Evolutionary conservation across 116 monocot species (phyloP).

Genomic region (Trichopus zeylanicus): DNA sequence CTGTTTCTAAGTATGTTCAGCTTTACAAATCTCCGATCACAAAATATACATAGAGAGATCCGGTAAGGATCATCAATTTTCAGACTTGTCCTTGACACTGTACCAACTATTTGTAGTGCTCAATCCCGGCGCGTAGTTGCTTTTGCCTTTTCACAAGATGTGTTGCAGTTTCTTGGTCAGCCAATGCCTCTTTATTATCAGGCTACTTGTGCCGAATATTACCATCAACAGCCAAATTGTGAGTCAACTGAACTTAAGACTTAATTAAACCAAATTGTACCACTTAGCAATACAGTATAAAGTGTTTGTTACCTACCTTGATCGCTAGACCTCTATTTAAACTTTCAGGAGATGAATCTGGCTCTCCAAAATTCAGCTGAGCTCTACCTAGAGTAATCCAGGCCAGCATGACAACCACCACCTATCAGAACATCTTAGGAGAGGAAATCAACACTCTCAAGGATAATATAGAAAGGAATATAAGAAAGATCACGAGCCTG

Average conservation of each 20-base stretch:
- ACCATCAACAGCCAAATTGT: not conserved
- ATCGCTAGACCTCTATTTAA: constrained; percentile 61
- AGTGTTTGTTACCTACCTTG: constrained; percentile 26
- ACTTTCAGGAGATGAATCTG: constrained; percentile 59
- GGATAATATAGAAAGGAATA: too few species aligned
- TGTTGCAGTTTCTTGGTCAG: constrained; percentile 44
- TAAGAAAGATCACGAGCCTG: too few species aligned
- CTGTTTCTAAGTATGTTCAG: not conserved
- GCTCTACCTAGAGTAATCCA: constrained; percentile 87
- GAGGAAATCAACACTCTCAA: too few species aligned
- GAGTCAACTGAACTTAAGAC: too few species aligned
- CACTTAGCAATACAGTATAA: not conserved
- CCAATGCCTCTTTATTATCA: constrained; percentile 38
- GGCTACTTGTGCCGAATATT: constrained; percentile 30
- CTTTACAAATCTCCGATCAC: too few species aligned
- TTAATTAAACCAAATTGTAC: not conserved
- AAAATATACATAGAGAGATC: too few species aligned
- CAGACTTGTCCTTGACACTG: constrained; percentile 31
- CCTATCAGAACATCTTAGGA: not conserved
- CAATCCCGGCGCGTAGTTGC: constrained; percentile 30
- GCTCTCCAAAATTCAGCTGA: constrained; percentile 88
- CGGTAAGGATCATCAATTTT: constrained; percentile 2
- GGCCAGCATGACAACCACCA: constrained; percentile 33
- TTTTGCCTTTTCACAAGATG: constrained; percentile 45
- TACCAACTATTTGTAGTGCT: constrained; percentile 22